Evolutionary conservation across 1,284 basidiomycete species (phyloP).

Genomic region (Volvariella surrecta): DNA sequence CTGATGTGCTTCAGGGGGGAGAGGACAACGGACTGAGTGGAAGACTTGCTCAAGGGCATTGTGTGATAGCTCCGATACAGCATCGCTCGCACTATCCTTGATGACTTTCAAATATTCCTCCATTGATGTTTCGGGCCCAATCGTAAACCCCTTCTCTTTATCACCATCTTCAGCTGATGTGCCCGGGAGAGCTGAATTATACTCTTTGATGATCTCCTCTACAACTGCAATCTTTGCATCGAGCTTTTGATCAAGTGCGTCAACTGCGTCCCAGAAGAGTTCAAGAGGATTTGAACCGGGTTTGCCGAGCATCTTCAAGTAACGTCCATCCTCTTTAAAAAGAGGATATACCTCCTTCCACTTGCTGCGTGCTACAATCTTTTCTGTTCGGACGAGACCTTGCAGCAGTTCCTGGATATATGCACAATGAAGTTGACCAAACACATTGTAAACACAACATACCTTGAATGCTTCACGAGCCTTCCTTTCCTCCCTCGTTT

Average conservation of each 20-base stretch:
- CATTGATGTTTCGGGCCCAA: conserved; percentile 49
- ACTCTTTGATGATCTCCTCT: conserved; percentile 49
- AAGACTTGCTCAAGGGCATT: conserved; percentile 57
- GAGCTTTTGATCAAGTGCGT: conserved; percentile 78
- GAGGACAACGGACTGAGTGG: conserved; percentile 44
- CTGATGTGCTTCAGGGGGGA: conserved; percentile 4
- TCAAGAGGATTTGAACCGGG: conserved; percentile 93
- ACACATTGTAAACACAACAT: conserved; percentile 11
- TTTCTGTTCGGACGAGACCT: conserved; percentile 56
- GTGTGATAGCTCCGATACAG: conserved; percentile 35
- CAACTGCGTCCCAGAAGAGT: conserved; percentile 92
- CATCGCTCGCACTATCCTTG: conserved; percentile 40
- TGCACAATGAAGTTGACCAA: conserved; percentile 4
- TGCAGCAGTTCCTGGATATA: conserved; percentile 53
- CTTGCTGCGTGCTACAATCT: conserved; percentile 76
- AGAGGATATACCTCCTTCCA: conserved; percentile 86
- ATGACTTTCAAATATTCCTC: conserved; percentile 56
- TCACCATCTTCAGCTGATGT: conserved; percentile 17
- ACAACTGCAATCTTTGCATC: conserved; percentile 66
- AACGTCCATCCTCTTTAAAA: conserved; percentile 76
- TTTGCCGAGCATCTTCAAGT: conserved; percentile 79
- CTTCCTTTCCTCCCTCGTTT: conserved; percentile 76
- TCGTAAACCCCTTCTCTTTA: conserved; percentile 33
- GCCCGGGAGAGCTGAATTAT: conserved; percentile 21
- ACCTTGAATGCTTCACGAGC: conserved; percentile 86